These are phyloP conservation scores for Vitis hybrid DNA, from an alignment of 177 flowering plant species.

Conservation along the genomic window DNA sequence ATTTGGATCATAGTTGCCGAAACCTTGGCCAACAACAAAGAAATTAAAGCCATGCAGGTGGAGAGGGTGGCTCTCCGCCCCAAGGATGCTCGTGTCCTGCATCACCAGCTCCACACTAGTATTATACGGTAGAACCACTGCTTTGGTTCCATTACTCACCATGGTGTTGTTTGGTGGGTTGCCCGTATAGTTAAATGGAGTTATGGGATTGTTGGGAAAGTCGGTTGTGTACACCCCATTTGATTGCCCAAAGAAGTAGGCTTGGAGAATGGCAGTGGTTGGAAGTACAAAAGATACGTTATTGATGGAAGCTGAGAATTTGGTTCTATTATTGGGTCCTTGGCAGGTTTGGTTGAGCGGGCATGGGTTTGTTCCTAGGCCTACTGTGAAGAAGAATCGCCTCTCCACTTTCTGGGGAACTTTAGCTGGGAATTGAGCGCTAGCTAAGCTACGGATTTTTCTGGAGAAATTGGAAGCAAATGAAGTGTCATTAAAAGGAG, in stretches of 20 bases:
- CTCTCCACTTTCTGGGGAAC: slow-evolving; percentile 36
- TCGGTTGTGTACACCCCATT: slow-evolving; percentile 45
- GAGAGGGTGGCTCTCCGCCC: slow-evolving; percentile 57
- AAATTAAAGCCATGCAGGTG: slow-evolving; percentile 61
- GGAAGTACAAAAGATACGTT: slow-evolving; percentile 46
- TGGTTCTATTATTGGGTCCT: slow-evolving; percentile 45
- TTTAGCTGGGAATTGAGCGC: slow-evolving; percentile 34
- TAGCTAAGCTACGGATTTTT: slow-evolving; percentile 38
- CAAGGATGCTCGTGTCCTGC: slow-evolving; percentile 62
- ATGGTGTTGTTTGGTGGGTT: slow-evolving; percentile 45
- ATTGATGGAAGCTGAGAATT: slow-evolving; percentile 52
- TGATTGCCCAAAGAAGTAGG: slow-evolving; percentile 38
- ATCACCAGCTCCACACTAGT: slow-evolving; percentile 51
- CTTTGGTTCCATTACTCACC: slow-evolving; percentile 40
- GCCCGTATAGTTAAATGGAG: slow-evolving; percentile 47
- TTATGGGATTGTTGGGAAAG: slow-evolving; percentile 35
- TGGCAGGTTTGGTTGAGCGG: slow-evolving; percentile 38
- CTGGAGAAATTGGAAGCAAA: slow-evolving; percentile 35
- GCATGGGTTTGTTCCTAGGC: slow-evolving; percentile 46
- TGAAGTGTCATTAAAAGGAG: slow-evolving; percentile 47
- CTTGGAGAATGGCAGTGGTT: slow-evolving; percentile 45
- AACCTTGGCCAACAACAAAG: slow-evolving; percentile 60
- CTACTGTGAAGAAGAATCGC: slow-evolving; percentile 40
- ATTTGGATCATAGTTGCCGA: slow-evolving; percentile 41
- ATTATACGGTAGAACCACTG: slow-evolving; percentile 40